Evolutionary conservation across 352 stramenopile genomes (phyloP), one percentile per base, ranked within the genome.

Genomic region (Globisporangium spinosum): DNA sequence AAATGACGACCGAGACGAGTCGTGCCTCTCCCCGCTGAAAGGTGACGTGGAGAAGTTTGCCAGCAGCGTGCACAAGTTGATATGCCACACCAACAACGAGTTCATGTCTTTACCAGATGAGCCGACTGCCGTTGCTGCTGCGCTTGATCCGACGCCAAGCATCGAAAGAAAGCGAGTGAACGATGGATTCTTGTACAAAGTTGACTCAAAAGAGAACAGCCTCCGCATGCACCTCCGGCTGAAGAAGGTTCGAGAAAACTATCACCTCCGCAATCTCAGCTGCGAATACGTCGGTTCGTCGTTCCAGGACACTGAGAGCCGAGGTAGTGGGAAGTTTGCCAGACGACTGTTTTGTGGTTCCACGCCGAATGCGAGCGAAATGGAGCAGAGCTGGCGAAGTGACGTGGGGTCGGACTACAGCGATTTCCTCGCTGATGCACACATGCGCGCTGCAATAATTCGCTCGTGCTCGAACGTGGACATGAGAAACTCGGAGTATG

Each of bases 371-470:
- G 68, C 29, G 20, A 49, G 49, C 3, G 63, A 90, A 27, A 74
- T 80, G 22, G 77, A 91, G 6, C 74, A 78, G 59, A 88, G 76
- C 27, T 91, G 87, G 83, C 75, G 76, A 56, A 93, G 83, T 51
- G 87, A 94, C 67, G 76, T 79, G 17, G 86, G 79, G 3, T 93
- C 83, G 0, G 82, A 94, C 69, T 92, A 91, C 60, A 93, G 78
- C 58, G 85, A 92, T 67, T 91, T 92, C 45, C 66, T 94, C 7
- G 75, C 77, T 0, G 85, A 94, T 56, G 82, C 85, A n/a, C 82
- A 92, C 53, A 88, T 94, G 85, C 78, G 85, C 61, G 83, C 85
- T 22, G 85, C 83, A 7, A 89, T 94, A 55, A 85, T 90, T 74
- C 72, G 77, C 17, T 91, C 82, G 15, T 77, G 79, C 65, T 89